These are phyloP conservation scores for Populus hybrid DNA, from an alignment of 441 rosid genomes.

Conservation along the genomic window DNA sequence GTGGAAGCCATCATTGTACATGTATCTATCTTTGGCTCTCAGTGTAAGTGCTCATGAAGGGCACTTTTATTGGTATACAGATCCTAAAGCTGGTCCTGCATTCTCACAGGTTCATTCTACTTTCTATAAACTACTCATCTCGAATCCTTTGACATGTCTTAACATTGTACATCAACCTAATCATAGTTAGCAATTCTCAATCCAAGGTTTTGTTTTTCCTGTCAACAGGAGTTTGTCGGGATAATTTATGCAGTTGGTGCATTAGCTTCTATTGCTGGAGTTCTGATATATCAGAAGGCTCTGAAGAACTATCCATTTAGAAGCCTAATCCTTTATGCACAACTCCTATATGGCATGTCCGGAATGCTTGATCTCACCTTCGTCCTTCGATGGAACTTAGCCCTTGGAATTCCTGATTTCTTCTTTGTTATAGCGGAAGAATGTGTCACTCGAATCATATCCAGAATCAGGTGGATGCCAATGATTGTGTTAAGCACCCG, in stretches of 20 bases:
- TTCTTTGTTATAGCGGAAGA: slow-evolving; percentile 71
- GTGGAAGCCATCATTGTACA: slow-evolving; percentile 82
- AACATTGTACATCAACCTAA: background rate
- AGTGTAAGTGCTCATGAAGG: slow-evolving; percentile 84
- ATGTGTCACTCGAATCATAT: slow-evolving; percentile 53
- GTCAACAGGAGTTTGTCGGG: slow-evolving; percentile 63
- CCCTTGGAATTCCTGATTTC: slow-evolving; percentile 63
- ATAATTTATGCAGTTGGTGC: slow-evolving; percentile 69
- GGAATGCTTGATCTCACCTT: slow-evolving; percentile 76
- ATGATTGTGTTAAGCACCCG: slow-evolving; percentile 69
- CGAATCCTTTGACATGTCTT: background rate
- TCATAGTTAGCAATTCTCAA: background rate
- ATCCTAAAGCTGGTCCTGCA: slow-evolving; percentile 71
- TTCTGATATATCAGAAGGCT: slow-evolving; percentile 66
- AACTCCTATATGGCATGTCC: slow-evolving; percentile 52
- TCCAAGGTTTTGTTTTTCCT: background rate
- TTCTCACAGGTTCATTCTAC: slow-evolving; percentile 54
- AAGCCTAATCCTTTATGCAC: slow-evolving; percentile 51
- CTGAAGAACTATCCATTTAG: slow-evolving; percentile 59
- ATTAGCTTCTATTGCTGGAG: slow-evolving; percentile 69
- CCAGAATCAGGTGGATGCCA: slow-evolving; percentile 70
- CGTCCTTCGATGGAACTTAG: slow-evolving; percentile 63
- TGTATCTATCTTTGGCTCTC: slow-evolving; percentile 71
- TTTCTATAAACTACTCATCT: background rate
- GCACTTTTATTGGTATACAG: slow-evolving; percentile 84